Evolutionary conservation across 2,329 filamentous ascomycete species (phyloP).

Genomic region (Fusarium globosum): DNA sequence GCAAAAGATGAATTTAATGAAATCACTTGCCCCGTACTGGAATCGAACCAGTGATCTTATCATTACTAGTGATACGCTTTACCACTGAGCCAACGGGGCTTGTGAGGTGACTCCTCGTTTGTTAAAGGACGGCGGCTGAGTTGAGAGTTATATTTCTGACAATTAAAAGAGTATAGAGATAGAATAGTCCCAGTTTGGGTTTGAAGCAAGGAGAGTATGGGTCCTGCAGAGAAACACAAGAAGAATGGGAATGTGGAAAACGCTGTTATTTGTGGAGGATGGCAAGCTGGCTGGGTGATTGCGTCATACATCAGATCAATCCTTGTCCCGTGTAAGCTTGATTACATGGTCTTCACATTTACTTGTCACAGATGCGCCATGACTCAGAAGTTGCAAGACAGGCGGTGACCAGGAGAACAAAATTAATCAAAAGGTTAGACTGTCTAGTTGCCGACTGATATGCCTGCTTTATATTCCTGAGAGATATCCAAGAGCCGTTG

Average conservation of each 20-base stretch:
- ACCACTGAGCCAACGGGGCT: constrained; percentile 44
- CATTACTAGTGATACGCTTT: constrained; percentile 44
- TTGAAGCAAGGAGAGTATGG: background rate
- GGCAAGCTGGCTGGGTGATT: background rate
- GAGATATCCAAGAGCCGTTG: background rate
- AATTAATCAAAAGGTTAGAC: background rate
- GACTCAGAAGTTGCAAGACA: background rate
- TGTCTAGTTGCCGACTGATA: too few species aligned
- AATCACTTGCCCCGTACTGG: constrained; percentile 38
- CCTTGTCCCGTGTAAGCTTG: background rate
- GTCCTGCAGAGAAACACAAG: background rate
- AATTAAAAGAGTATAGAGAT: accelerated
- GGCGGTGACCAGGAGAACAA: background rate
- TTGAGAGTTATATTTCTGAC: background rate
- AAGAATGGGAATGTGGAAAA: background rate
- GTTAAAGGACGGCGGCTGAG: accelerated
- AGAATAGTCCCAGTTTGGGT: background rate
- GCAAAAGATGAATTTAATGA: accelerated
- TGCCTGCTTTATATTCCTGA: too few species aligned
- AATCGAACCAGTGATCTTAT: constrained; percentile 42
- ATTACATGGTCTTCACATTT: background rate
- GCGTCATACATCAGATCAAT: background rate
- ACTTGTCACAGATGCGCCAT: background rate
- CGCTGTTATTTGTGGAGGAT: background rate
- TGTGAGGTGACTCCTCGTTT: constrained; percentile 25